Conservation (phyloP, 352 stramenopile genomes). For the Phytophthora aleatoria region DNA sequence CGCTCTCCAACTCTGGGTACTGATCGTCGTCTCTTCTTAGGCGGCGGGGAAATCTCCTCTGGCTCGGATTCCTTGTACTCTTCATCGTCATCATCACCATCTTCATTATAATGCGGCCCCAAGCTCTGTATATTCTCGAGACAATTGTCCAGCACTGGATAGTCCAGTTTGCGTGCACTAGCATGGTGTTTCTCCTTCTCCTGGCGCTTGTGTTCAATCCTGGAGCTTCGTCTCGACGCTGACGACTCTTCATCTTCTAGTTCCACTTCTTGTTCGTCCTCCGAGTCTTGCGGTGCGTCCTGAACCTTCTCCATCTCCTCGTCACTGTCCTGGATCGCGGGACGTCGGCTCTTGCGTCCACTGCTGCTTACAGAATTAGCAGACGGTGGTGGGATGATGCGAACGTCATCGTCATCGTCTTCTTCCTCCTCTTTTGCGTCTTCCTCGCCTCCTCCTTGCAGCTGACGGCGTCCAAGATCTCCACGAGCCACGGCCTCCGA, state of each 20-base stretch:
- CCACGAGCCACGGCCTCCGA: slow-evolving; percentile 31
- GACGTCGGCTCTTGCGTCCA: slow-evolving; percentile 29
- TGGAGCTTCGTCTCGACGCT: slow-evolving; percentile 58
- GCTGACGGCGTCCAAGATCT: slow-evolving; percentile 19
- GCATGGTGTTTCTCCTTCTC: slow-evolving; percentile 48
- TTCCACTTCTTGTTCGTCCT: slow-evolving; percentile 5
- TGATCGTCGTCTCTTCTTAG: slow-evolving; percentile 26
- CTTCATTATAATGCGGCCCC: slow-evolving; percentile 27
- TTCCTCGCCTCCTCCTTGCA: slow-evolving; percentile 15
- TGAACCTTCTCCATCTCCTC: slow-evolving; percentile 44
- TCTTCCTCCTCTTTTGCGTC: slow-evolving; percentile 27
- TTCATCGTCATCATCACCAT: slow-evolving; percentile 24
- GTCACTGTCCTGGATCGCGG: slow-evolving; percentile 64
- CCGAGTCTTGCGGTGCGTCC: neutral
- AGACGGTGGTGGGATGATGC: slow-evolving; percentile 52
- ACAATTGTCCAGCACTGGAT: slow-evolving; percentile 71
- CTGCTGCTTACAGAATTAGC: slow-evolving; percentile 32
- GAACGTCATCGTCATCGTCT: slow-evolving; percentile 60
- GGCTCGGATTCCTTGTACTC: slow-evolving; percentile 43
- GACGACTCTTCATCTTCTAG: slow-evolving; percentile 22
- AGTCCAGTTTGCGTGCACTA: slow-evolving; percentile 59
- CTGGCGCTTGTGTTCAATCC: slow-evolving; percentile 60
- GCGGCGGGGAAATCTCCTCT: slow-evolving; percentile 16
- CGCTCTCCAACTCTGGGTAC: slow-evolving; percentile 27
- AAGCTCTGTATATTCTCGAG: slow-evolving; percentile 43